Percentiles rank a stretch among this genome's conserved stretches.
phyloP scores from a whole-genome alignment of 352 stramenopile species.

The Globisporangium viniferum region DNA sequence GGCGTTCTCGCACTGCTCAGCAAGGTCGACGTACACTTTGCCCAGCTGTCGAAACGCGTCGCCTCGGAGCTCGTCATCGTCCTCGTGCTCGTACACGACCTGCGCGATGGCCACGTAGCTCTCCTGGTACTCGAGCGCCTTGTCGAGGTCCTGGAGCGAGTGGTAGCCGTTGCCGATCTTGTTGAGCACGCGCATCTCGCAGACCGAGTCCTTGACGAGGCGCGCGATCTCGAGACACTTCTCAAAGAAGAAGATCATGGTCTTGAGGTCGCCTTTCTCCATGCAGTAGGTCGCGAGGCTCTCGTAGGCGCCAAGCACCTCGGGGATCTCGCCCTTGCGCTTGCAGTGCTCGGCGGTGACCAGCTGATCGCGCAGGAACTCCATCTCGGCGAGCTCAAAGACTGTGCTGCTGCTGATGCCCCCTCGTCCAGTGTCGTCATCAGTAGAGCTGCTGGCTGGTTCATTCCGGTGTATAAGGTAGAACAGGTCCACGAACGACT shows the following conservation, averaged over 20 bases:
- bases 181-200: conserved; percentile 85
- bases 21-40: conserved; percentile 75
- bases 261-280: conserved; percentile 82
- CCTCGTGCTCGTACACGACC: conserved; percentile 63
- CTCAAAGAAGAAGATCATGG: conserved; percentile 92
- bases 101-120: conserved; percentile 72
- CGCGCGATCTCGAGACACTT: conserved; percentile 91
- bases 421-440: neutral
- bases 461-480: conserved; percentile 89
- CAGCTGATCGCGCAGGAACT: conserved; percentile 88
- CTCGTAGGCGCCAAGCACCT: conserved; percentile 49
- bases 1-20: conserved; percentile 37
- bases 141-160: conserved; percentile 58
- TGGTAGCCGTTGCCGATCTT: conserved; percentile 85
- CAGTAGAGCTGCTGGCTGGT: neutral
- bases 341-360: conserved; percentile 86
- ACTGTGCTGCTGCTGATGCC: conserved; percentile 9
- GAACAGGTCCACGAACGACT: conserved; percentile 94
- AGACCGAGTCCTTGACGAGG: conserved; percentile 80
- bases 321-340: conserved; percentile 76
- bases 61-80: conserved; percentile 48
- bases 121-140: conserved; percentile 81
- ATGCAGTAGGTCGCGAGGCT: conserved; percentile 63
- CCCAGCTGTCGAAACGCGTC: conserved; percentile 67
- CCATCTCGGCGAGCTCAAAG: conserved; percentile 49